phyloP scores from a whole-genome alignment of 257 asterid genomes.

The Lycium barbarum region DNA sequence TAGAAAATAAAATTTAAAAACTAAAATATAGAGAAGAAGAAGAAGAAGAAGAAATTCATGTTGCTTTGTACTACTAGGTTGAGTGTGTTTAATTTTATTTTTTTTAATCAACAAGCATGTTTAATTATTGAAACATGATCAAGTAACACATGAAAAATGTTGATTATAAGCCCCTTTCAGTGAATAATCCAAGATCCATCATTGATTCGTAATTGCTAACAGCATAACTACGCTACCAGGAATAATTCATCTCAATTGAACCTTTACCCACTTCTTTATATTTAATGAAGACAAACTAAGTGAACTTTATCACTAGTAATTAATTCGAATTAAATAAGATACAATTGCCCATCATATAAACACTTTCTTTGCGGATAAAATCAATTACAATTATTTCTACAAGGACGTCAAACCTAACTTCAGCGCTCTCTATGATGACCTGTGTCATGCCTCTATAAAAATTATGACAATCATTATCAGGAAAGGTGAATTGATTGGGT shows the following conservation, averaged over 20 bases:
- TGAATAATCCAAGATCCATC: constrained; percentile 16
- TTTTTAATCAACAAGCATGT: background rate
- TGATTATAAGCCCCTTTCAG: background rate
- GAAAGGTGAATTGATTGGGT: constrained; percentile 17
- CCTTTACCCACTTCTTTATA: constrained; percentile 19
- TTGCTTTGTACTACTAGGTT: too few species aligned
- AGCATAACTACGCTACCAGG: background rate
- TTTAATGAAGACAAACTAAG: constrained; percentile 1
- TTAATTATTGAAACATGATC: constrained; percentile 13
- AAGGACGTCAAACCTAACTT: constrained; percentile 36
- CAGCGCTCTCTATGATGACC: constrained; percentile 19
- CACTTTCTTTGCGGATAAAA: background rate
- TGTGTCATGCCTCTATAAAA: constrained; percentile 15
- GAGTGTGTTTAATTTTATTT: too few species aligned
- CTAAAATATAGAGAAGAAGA: too few species aligned
- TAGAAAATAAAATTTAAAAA: too few species aligned
- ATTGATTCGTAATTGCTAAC: constrained; percentile 8
- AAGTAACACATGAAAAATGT: background rate
- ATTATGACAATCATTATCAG: constrained; percentile 6
- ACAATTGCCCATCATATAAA: background rate
- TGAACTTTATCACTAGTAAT: background rate
- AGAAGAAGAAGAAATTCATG: too few species aligned
- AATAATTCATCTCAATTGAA: background rate
- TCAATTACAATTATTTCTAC: background rate
- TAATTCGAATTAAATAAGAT: background rate